Base-by-base conservation (phyloP, 495 filamentous ascomycete genomes). In the Diplogelasinospora grovesii region DNA sequence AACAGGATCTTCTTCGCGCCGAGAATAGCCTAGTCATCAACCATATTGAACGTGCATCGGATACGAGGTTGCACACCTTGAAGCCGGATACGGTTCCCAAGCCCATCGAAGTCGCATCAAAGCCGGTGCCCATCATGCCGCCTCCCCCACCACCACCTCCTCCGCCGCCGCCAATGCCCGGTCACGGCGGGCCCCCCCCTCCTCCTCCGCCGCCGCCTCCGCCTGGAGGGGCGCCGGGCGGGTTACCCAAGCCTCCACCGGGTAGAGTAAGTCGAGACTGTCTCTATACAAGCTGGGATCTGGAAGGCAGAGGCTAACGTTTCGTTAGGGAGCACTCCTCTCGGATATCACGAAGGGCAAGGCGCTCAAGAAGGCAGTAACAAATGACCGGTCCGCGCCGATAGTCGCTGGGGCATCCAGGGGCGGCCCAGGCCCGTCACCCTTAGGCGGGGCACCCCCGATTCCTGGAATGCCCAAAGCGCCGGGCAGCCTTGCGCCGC, bases 371-470 rank as follows among this genome's bases (percentile, higher is more conserved):
- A 95, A 95, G 66, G 66, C 88, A 8, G 84, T 89, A 20, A 93
- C 88, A 43, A 96, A 98, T 62, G 92, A 98, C 66, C 79, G 92
- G 63, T 96, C 89, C 27, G 89, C 87, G 11, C 92, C 92, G 1
- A 45, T 73, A 39, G 60, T 96, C 35, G 74, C 61, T 11, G 74
- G 69, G 29, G 69, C 74, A n/a, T 45, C 50, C 6, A 48, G 27
- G 45, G 77, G 73, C 39, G 73, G 70, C 9, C 62, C 71, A 18
- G 79, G 76, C 10, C 64, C 67, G 2, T 53, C 57, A 37, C 57
- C 52, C 19, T 56, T 85, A 32, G 77, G 70, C 40, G 80, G 83
- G 21, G 89, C 90, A 24, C 90, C 90, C 16, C 83, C 92, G 36
- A 73, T 95, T 39, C 90, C 92, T 24, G 78, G 78, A 22, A 58